Evolutionary conservation across 1,284 basidiomycete species (phyloP).

Genomic region (Sporisorium scitamineum): DNA sequence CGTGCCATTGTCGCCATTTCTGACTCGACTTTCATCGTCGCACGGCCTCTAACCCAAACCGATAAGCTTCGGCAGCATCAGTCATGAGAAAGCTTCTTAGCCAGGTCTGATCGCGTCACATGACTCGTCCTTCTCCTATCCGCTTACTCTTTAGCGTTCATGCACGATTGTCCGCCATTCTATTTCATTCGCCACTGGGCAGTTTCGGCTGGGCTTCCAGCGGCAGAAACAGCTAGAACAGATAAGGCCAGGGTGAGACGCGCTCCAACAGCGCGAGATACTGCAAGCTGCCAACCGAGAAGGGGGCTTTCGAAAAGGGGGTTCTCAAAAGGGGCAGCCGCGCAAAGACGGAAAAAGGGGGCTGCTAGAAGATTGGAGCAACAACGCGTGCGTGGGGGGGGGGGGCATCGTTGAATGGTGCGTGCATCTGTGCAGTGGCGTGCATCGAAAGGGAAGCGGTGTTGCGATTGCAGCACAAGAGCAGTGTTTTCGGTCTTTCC

Average conservation of each 20-base stretch:
- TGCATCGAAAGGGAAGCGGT: not conserved
- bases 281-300: not conserved
- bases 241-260: not conserved
- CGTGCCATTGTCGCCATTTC: conserved; percentile 9
- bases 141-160: no score
- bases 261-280: not conserved
- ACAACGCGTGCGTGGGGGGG: not conserved
- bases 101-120: no score
- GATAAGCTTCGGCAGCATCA: not conserved
- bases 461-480: not conserved
- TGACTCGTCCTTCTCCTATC: not conserved
- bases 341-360: conserved; percentile 3
- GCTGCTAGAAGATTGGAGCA: conserved; percentile 2
- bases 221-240: no score
- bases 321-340: not conserved
- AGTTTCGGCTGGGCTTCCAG: no score
- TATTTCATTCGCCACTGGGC: no score
- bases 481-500: conserved; percentile 9
- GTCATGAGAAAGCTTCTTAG: not conserved
- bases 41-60: not conserved
- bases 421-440: conserved; percentile 12
- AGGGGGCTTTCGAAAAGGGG: not conserved
- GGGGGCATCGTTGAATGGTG: not conserved
- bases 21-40: not conserved
- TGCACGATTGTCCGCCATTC: no score